Conservation (phyloP, 345 rosid genomes). For the Eutrema heterophyllum region DNA sequence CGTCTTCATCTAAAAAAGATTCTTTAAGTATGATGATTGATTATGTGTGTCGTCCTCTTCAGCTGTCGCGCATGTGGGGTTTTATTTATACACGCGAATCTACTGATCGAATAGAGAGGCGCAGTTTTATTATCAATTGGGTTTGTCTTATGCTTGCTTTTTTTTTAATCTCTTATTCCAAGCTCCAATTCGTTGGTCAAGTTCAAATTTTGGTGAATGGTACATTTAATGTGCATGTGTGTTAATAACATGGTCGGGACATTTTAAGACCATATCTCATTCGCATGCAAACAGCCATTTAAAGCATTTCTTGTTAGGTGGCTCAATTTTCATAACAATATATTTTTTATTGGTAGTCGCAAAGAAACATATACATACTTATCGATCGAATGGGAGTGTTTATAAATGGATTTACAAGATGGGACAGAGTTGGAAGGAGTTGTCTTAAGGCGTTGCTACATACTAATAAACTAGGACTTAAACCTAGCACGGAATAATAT, state of each 20-base stretch:
- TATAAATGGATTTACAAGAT: conserved; percentile 9
- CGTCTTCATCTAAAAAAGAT: conserved; percentile 11
- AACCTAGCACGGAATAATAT: too few relatives aligned
- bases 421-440: conserved; percentile 11
- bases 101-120: conserved; percentile 5
- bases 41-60: conserved; percentile 3
- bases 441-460: conserved; percentile 9
- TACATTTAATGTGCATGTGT: conserved; percentile 18
- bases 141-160: conserved; percentile 19
- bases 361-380: not conserved
- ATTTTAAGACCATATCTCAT: conserved; percentile 14
- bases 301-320: conserved; percentile 21
- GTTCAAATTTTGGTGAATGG: not conserved
- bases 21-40: not conserved
- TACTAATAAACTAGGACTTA: too few relatives aligned
- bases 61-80: conserved; percentile 16
- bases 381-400: conserved; percentile 17
- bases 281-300: conserved; percentile 11
- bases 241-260: conserved; percentile 32
- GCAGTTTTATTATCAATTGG: not conserved
- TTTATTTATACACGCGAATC: conserved; percentile 16
- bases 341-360: not conserved
- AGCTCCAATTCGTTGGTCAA: not conserved
- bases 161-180: not conserved
- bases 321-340: conserved; percentile 2